Evolutionary conservation across 2,329 filamentous ascomycete genomes (phyloP), one percentile per base, ranked within the genome.

Genomic region (Fonsecaea erecta): DNA sequence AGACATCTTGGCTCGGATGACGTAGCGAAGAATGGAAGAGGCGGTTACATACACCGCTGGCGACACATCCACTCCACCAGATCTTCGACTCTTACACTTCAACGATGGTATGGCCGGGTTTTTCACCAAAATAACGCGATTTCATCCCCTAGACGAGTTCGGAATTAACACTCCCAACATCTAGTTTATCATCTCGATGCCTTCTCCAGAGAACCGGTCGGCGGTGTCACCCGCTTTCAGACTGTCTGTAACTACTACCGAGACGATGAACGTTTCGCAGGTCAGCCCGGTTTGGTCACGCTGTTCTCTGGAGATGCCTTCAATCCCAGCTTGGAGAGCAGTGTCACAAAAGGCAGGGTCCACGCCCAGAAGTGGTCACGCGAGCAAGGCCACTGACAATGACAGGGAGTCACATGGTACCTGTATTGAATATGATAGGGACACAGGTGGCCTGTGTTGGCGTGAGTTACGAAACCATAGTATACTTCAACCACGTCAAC

Each of bases 261-360:
- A 57, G 77, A 85, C 1, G 83, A 85, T 57, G 76, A 84, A 48
- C 81, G 81, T 56, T 95, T 86, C 74, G 75, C 82, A 55, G 86
- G 80, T 18, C 88, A 91, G 74, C 81, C 91, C 0, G 81, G 85
- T 43, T 79, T 92, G 3, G 74, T 96, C 57, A 93, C 91, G 1
- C 84, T 96, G 71, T 97, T 97, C 78, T 96, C 92, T 2, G 93
- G 93, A 40, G 93, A 97, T 83, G 92, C 90, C 9, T 97, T 95
- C 78, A 97, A 97, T 75, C 93, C 93, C 0, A 94, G 91, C 72
- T 80, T 97, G 64, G 93, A 97, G 78, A 94, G 90, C 73, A 91
- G 90, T 18, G 88, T 97, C 35, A 97, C 93, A 2, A 97, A 97
- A 79, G 93, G 91, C 83, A 40, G 21, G 3, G 40, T 51, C 37